Evolutionary conservation across 192 early-diverging fungal species (phyloP), one percentile per base, ranked within the genome.

Genomic region (Backusella luteola): DNA sequence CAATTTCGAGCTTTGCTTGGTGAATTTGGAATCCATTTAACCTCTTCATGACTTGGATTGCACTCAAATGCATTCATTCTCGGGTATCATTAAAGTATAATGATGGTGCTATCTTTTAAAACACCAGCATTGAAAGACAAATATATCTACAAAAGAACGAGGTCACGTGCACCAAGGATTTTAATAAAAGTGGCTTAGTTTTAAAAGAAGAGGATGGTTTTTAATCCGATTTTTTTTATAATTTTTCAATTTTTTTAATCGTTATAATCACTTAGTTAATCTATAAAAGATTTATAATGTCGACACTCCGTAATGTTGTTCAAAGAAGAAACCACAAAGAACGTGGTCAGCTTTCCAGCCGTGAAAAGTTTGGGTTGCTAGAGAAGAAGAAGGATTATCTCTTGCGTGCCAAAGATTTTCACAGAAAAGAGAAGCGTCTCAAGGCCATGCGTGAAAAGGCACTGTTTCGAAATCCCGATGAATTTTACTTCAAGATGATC

Each of bases 381-480:
- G 98, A 99, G 77, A 99, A 99, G 85, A 91, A 98, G 74, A 99
- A 98, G 84, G 98, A 99, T 86, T 99, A 99, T 89, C 89, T 96
- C 46, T 86, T 97, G 67, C 96, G 98, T 85, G 97, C 98, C 15
- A 83, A 84, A 75, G 96, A 99, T 81, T 97, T 90, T 85, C 90
- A 94, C 78, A 85, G 81, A 17, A 98, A 99, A 84, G 90, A 98
- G 85, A 88, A 93, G 53, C 84, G 90, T 46, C 86, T 99, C 69
- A 95, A 94, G 86, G 87, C 91, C 29, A 86, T 99, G 81, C 87
- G 90, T 35, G 89, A 94, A 79, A 97, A 96, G 78, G 98, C 98
- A 3, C 83, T 90, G 15, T 86, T 90, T 71, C 85, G 91, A 77
- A 99, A 99, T 85, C 95, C 94, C 3, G 98, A 99, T 82, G 98